Evolutionary conservation across 495 filamentous ascomycete genomes (phyloP), one percentile per base, ranked within the genome.

Genomic region (Lentithecium fluviatile): DNA sequence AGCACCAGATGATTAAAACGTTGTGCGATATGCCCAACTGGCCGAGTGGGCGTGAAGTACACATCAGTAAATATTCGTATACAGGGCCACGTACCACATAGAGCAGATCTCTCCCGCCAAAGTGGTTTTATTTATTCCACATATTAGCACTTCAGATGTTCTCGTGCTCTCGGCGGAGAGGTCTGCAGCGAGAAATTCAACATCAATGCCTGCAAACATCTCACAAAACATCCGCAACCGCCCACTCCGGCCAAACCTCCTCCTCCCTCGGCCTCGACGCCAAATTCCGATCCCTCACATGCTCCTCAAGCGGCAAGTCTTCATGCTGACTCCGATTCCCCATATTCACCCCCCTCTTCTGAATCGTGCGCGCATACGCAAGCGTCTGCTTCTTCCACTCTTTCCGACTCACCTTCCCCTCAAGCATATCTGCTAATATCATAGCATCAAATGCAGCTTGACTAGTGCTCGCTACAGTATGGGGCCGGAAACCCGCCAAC

Each of bases 401-500:
- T 48, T 38, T 54, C 43, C 55, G 58, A 11, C 19, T 17, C 42
- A 64, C 55, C 49, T 59, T 59, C 0, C 58, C 64, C 11, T 21
- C 49, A 20, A 58, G 13, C 64, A 62, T 59, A 52, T 64, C 55
- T 20, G 56, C 79, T 25, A 67, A 59, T 19, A 80, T 62, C 58
- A 77, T 75, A 36, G 76, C 74, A 10, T 77, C 75, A 45, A 79
- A 73, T 6, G 79, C 79, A 11, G 75, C 80, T 65, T 83, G 80
- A 19, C 71, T 76, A 6, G 79, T 82, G 34, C 75, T 75, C 0
- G 77, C 78, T 8, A 77, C 79, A 1, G 79, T 83, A 56, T 84
- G 81, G 19, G 83, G 83, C 15, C 82, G 69, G 49, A 85, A 82
- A 2, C 77, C 77, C 0, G 80, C 80, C 12, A 84, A 56, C 29